Base-by-base conservation (phyloP, 2,329 filamentous ascomycete genomes). In the Calonectria crousiana region DNA sequence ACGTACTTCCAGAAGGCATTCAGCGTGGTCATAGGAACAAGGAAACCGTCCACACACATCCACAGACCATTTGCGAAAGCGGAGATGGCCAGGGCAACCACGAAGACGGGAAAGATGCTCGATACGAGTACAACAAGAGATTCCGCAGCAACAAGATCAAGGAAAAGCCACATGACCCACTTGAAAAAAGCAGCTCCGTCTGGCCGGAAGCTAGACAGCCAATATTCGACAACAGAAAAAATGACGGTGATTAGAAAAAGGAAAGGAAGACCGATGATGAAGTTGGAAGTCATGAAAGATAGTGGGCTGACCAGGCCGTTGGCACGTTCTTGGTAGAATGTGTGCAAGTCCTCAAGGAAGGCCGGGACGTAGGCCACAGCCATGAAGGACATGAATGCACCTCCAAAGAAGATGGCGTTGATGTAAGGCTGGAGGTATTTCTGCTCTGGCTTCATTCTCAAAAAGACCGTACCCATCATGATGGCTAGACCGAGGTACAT, bases 161-260 rank as follows among this genome's bases (percentile, higher is more conserved):
- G 56, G 34, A 60, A 60, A 2, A 60, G n/a, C 34, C 56, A 60
- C 56, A 60, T 41, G n/a, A 60, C 56, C 56, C 56, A 60, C 34
- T 60, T 60, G 56, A 60, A 60, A 11, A 60, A 60, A 3, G 56
- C 56, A 3, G 32, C 36, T 28, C 56, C 56, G 26, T 60, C 56
- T 23, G 56, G 34, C 16, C 56, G 34, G 34, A 60, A 60, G 16
- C 34, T 16, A 20, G 56, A 60, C 9, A 60, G 56, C 56, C 56
- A 60, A 20, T 60, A 60, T 13, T 60, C 34, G 3, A 60, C 56
- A 6, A 60, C 56, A 2, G 56, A 60, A 14, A 60, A 60, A 16
- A 60, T 41, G n/a, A 60, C 26, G 6, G 56, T 41, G 34, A 60
- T 60, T 13, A 60, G 34, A 16, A 60, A 60, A 23, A 60, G 34